Percentiles rank a stretch among this genome's conserved stretches.
These are phyloP conservation scores for Triticum monococcum DNA, from an alignment of 176 grass and related monocot species.

Conservation along the genomic window DNA sequence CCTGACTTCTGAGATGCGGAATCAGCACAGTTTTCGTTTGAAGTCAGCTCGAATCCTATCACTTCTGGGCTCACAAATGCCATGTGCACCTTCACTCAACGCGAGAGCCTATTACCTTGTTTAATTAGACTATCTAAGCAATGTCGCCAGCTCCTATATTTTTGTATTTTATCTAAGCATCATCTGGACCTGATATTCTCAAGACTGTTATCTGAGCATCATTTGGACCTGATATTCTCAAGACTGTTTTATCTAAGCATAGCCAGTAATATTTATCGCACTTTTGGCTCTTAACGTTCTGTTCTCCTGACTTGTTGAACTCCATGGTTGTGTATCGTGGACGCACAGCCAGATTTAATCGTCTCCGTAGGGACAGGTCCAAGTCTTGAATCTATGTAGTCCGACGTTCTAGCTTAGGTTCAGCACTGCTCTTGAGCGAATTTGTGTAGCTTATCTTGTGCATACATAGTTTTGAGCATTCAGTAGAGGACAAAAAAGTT, in stretches of 20 bases:
- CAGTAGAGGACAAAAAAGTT: no score
- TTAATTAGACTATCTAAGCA: neutral
- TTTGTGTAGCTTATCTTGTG: neutral
- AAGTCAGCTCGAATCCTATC: neutral
- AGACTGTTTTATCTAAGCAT: no score
- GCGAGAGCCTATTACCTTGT: neutral
- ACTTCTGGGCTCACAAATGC: neutral
- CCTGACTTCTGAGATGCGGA: neutral
- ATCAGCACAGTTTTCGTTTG: neutral
- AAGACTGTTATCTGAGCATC: neutral
- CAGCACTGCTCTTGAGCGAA: neutral
- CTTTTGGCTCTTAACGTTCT: neutral
- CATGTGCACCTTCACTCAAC: neutral
- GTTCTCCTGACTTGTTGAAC: neutral
- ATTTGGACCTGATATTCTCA: no score
- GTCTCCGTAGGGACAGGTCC: neutral
- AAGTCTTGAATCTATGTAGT: neutral
- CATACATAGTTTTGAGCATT: neutral
- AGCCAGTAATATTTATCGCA: neutral
- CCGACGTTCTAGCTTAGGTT: neutral
- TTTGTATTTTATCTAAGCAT: neutral
- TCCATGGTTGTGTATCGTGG: neutral
- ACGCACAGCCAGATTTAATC: neutral
- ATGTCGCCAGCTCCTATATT: neutral
- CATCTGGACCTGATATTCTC: neutral